Percentiles rank a stretch among this genome's conserved stretches.
phyloP scores from a whole-genome alignment of 306 rosid genomes.

The Rosa chinensis region DNA sequence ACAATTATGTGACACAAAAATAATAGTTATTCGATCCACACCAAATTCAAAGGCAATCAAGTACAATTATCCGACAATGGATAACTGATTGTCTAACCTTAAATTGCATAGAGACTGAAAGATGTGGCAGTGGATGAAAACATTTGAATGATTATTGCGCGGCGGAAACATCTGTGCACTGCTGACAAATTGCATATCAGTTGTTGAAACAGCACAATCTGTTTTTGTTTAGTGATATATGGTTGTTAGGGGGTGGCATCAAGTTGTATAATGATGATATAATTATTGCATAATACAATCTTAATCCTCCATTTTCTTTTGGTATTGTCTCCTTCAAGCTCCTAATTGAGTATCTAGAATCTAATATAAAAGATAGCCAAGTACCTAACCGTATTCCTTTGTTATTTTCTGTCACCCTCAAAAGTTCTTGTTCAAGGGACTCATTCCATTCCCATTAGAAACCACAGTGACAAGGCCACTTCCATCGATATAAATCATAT shows the following conservation, averaged over 20 bases:
- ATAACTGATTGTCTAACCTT: neutral
- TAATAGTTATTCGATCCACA: neutral
- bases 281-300: neutral
- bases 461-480: neutral
- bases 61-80: neutral
- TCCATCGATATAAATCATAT: neutral
- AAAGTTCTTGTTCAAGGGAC: neutral
- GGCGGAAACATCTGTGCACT: constrained; percentile 1
- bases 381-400: neutral
- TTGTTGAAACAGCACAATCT: constrained; percentile 19
- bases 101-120: neutral
- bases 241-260: constrained; percentile 21
- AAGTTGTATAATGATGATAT: constrained; percentile 4
- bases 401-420: neutral
- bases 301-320: neutral
- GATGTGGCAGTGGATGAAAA: neutral
- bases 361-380: neutral
- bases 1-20: neutral
- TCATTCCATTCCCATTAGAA: constrained; percentile 6
- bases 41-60: neutral
- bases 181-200: constrained; percentile 19
- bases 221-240: neutral
- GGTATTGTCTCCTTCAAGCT: constrained; percentile 8
- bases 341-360: neutral
- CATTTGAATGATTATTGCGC: neutral